These are phyloP conservation scores for Mychonastes homosphaera DNA, from an alignment of 139 green algal genomes.

Conservation along the genomic window DNA sequence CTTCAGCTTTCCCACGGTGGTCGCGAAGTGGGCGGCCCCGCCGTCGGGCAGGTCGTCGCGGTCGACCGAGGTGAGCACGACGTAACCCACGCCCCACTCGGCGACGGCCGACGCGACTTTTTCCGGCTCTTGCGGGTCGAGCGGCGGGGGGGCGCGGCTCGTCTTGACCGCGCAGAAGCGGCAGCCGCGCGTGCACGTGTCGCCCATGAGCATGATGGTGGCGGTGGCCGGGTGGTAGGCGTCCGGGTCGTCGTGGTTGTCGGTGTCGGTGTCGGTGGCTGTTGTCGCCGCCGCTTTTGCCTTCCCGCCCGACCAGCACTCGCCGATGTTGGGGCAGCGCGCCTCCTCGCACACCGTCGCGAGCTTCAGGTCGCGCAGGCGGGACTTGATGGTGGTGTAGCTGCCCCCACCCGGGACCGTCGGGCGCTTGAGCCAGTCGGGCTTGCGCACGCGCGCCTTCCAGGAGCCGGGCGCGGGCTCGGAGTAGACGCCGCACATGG, in stretches of 20 bases:
- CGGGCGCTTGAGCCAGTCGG: constrained; percentile 92
- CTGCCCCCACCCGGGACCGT: constrained; percentile 86
- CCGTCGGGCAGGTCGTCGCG: constrained; percentile 84
- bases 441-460: constrained; percentile 83
- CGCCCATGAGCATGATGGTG: constrained; percentile 80
- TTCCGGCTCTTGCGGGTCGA: constrained; percentile 85
- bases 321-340: constrained; percentile 83
- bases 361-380: constrained; percentile 69
- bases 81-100: constrained; percentile 90
- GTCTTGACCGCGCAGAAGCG: constrained; percentile 85
- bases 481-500: too few species aligned
- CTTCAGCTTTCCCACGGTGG: too few species aligned
- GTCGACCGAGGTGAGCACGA: constrained; percentile 84
- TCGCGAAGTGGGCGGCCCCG: constrained; percentile 76
- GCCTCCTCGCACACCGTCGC: constrained; percentile 86
- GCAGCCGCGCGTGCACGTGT: constrained; percentile 78
- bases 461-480: not conserved
- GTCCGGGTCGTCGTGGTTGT: not conserved
- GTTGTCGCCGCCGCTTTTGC: constrained; percentile 7
- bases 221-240: constrained; percentile 34
- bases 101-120: constrained; percentile 84
- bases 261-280: not conserved
- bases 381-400: constrained; percentile 82
- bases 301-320: constrained; percentile 77
- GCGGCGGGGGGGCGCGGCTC: constrained; percentile 81